These are phyloP conservation scores for Mycena polygramma DNA, from an alignment of 768 basidiomycete species.

Conservation along the genomic window DNA sequence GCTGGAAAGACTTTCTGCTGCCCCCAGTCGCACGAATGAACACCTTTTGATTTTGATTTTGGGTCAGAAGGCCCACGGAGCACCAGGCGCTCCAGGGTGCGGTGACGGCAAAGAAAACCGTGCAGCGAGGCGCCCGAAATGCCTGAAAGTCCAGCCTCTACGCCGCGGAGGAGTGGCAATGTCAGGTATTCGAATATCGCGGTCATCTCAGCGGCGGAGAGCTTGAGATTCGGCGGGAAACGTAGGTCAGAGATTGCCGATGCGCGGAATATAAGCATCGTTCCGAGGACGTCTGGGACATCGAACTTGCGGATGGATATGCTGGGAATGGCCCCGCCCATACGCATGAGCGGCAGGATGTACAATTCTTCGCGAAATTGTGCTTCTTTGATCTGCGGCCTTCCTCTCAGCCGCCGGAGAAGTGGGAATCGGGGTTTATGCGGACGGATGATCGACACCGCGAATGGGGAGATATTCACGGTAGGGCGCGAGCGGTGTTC, in stretches of 20 bases:
- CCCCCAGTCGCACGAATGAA: no score
- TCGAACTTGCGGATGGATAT: constrained; percentile 22
- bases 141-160: neutral
- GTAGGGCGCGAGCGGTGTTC: neutral
- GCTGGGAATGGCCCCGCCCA: neutral
- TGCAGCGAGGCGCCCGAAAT: neutral
- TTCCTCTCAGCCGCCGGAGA: neutral
- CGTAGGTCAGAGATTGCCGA: constrained; percentile 1
- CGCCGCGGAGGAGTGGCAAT: constrained; percentile 11
- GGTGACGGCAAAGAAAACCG: constrained; percentile 18
- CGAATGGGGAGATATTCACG: constrained; percentile 6
- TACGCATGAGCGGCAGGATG: constrained; percentile 7
- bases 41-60: neutral
- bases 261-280: constrained; percentile 11
- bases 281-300: constrained; percentile 3
- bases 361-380: constrained; percentile 5
- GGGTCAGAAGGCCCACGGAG: neutral
- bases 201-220: constrained; percentile 9
- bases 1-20: neutral
- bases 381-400: neutral
- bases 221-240: constrained; percentile 5
- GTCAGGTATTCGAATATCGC: neutral
- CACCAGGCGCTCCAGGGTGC: constrained; percentile 1
- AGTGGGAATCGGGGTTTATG: neutral
- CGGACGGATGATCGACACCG: constrained; percentile 13